phyloP scores from a whole-genome alignment of 2,329 filamentous ascomycete genomes.

The Aspergillus puulaauensis region DNA sequence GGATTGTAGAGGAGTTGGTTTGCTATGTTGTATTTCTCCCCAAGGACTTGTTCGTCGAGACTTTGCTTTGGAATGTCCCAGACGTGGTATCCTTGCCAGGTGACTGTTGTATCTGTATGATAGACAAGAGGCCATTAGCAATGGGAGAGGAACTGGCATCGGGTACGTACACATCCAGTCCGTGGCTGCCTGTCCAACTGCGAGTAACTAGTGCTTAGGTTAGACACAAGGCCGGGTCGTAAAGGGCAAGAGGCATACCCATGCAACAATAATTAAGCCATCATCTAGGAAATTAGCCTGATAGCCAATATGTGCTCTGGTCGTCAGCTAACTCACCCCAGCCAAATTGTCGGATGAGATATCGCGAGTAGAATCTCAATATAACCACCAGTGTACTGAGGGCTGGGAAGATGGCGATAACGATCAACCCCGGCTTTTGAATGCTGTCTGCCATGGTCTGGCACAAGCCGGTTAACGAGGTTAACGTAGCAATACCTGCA shows the following conservation, averaged over 20 bases:
- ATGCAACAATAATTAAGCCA: conserved; percentile 22
- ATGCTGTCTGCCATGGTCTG: neutral
- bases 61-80: conserved; percentile 19
- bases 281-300: conserved; percentile 18
- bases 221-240: too few species aligned
- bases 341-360: neutral
- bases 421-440: neutral
- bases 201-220: neutral
- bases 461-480: too few species aligned
- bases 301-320: neutral
- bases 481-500: too few species aligned
- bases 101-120: conserved; percentile 23
- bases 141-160: accelerated
- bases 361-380: neutral
- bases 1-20: conserved; percentile 32
- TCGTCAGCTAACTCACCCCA: neutral
- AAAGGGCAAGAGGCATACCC: conserved; percentile 15
- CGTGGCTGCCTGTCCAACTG: conserved; percentile 21
- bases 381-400: neutral
- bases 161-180: conserved; percentile 26
- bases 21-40: conserved; percentile 24
- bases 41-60: neutral
- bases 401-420: neutral
- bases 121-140: neutral
- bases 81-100: conserved; percentile 26